Conservation (phyloP, 2,329 filamentous ascomycete genomes). For the Hymenoscyphus occultus region DNA sequence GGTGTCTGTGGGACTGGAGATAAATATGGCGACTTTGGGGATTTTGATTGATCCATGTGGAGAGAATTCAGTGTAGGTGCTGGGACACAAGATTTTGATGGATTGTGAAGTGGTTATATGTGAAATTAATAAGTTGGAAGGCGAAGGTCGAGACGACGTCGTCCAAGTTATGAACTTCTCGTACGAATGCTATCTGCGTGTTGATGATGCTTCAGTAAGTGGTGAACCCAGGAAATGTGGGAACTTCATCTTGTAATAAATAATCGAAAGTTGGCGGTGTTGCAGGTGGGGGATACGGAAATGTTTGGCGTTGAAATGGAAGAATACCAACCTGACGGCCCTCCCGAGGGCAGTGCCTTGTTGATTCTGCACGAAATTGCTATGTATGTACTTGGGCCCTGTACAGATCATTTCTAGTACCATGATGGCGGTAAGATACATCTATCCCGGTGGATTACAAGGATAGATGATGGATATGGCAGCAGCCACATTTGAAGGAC, state of each 20-base stretch:
- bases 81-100: not conserved
- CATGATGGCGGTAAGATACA: not conserved
- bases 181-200: not conserved
- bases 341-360: not conserved
- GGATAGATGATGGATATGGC: not conserved
- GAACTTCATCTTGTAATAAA: slow-evolving; percentile 1
- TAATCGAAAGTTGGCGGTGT: not conserved
- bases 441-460: not conserved
- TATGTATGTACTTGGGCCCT: not conserved
- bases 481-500: not conserved
- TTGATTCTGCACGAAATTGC: not conserved
- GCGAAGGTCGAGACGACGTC: not conserved
- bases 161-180: not conserved
- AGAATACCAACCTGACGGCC: not conserved
- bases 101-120: not conserved
- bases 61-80: not conserved
- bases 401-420: not conserved
- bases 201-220: not conserved
- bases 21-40: slow-evolving; percentile 8
- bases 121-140: not conserved
- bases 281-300: not conserved
- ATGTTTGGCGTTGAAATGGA: not conserved
- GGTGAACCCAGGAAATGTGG: not conserved
- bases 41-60: slow-evolving; percentile 8
- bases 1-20: slow-evolving; percentile 15